Evolutionary conservation across 176 grass and related monocot genomes (phyloP).

Genomic region (Leersia perrieri): DNA sequence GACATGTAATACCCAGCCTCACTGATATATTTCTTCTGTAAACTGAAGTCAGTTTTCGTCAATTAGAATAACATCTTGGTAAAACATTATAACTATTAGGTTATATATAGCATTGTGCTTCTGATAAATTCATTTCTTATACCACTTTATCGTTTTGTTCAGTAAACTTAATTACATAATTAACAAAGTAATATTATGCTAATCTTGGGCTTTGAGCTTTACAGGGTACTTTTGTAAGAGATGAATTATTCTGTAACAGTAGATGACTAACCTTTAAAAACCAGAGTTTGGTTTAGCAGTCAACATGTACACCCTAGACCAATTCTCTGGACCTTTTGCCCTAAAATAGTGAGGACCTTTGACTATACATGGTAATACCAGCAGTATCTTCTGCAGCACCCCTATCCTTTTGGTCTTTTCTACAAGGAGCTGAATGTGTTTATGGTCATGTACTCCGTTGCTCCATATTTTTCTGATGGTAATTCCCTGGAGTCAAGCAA

Average conservation of each 20-base stretch:
- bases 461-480: constrained; percentile 45
- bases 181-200: neutral
- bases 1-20: neutral
- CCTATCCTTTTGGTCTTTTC: constrained; percentile 13
- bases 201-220: constrained; percentile 7
- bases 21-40: neutral
- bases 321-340: constrained; percentile 10
- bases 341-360: neutral
- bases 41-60: neutral
- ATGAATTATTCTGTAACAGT: neutral
- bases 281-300: neutral
- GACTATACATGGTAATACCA: neutral
- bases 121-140: constrained; percentile 2
- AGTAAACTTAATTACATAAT: neutral
- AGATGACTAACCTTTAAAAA: neutral
- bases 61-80: neutral
- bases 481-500: constrained; percentile 51
- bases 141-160: neutral
- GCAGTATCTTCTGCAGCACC: neutral
- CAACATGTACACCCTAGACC: neutral
- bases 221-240: neutral
- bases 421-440: neutral
- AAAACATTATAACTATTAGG: neutral
- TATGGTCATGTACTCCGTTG: neutral
- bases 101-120: neutral